Conservation (phyloP, 805 yeast species). For the Sugiyamaella americana region DNA sequence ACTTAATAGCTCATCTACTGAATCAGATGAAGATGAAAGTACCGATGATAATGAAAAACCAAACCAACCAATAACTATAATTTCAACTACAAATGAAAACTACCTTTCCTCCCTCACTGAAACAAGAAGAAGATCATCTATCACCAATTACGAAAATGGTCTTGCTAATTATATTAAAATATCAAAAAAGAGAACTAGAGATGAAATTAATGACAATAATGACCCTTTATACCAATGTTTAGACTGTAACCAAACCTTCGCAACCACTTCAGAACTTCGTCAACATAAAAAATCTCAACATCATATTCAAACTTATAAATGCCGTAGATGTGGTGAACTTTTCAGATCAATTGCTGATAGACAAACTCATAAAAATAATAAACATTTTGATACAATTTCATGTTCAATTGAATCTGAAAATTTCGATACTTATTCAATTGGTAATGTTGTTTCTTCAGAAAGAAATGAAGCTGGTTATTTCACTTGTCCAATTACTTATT, state of each 20-base stretch:
- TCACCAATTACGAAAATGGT: not conserved
- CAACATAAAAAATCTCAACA: constrained; percentile 21
- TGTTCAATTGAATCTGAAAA: constrained; percentile 17
- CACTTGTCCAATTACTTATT: constrained; percentile 22
- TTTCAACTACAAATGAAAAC: no score
- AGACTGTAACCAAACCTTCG: constrained; percentile 19
- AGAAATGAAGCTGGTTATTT: constrained; percentile 24
- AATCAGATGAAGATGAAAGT: not conserved
- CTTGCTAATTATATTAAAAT: not conserved
- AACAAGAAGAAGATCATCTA: not conserved
- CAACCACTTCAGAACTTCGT: constrained; percentile 19
- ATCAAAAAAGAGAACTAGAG: not conserved
- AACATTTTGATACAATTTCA: constrained; percentile 21
- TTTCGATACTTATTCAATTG: constrained; percentile 20
- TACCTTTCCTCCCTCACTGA: no score
- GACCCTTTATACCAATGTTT: constrained; percentile 13
- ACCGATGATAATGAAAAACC: no score
- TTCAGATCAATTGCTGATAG: constrained; percentile 25
- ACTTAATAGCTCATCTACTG: not conserved
- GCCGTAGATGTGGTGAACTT: constrained; percentile 25
- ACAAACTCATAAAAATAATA: constrained; percentile 26
- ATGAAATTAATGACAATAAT: not conserved
- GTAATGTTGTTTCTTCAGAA: constrained; percentile 15
- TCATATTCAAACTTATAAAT: constrained; percentile 19
- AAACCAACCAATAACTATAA: no score